Evolutionary conservation across 768 basidiomycete genomes (phyloP), one percentile per base, ranked within the genome.

Genomic region (Kwoniella heveanensis): DNA sequence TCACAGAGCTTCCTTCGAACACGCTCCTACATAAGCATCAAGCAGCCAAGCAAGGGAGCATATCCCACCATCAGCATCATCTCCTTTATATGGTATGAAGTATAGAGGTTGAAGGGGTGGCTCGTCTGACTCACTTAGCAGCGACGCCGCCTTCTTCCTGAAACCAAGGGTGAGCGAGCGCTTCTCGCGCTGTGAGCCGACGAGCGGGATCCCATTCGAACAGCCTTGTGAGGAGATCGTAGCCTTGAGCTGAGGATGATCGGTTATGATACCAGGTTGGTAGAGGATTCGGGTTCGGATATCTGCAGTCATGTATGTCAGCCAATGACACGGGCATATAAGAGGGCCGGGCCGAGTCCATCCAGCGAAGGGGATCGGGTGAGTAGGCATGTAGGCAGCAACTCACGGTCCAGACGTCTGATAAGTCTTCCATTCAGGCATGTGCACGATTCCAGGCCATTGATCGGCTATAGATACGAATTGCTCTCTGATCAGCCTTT

Each of bases 171-270:
- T 97, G 94, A 21, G 83, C 83, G 1, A 99, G 82, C 0, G 92
- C 90, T 64, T 90, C 87, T 67, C 85, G 84, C 0, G 93, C 92
- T 0, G 88, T 92, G 46, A 97, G 84, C 30, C 96, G 84, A 65
- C 84, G 86, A 71, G 90, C 89, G 0, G 95, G 95, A 79, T 97
- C 91, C 81, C 93, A 98, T 10, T 85, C 85, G 77, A 99, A 95
- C 37, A 98, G 83, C 63, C 86, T 84, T 13, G 85, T 85, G n/a
- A 99, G 86, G 58, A 98, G 86, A 62, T 95, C 90, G 76, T 88
- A 88, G 25, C 89, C 91, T 44, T 83, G 81, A 1, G 71, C 57
- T 7, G 78, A 74, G 7, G 61, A 61, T 15, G 72, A 80, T 46
- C 74, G 72, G 47, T 67, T 67, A 29, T 72, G 70, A 60, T 79